These are phyloP conservation scores for Pistacia vera DNA, from an alignment of 345 rosid genomes.

Conservation along the genomic window DNA sequence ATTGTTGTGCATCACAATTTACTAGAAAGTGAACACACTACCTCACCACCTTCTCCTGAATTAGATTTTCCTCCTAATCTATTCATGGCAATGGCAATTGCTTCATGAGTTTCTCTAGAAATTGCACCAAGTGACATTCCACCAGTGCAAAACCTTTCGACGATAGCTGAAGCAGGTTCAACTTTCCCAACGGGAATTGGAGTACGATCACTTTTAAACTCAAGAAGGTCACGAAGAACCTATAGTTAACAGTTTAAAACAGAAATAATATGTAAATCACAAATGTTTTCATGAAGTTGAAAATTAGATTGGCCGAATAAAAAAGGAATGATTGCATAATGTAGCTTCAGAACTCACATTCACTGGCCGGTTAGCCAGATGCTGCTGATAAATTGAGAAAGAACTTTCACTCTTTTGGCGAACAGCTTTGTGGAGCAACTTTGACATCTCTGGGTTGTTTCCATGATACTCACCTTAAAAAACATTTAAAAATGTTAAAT, in stretches of 20 bases:
- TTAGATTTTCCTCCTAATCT: constrained; percentile 95
- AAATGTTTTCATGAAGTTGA: background rate
- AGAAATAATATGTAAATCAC: constrained; percentile 9
- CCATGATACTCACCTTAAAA: constrained; percentile 91
- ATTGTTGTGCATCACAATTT: background rate
- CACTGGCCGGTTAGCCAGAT: constrained; percentile 93
- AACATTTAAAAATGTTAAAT: constrained; percentile 10
- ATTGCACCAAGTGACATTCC: constrained; percentile 99
- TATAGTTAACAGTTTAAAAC: constrained; percentile 30
- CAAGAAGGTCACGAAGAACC: constrained; percentile 98
- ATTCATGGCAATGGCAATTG: constrained; percentile 98
- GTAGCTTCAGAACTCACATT: constrained; percentile 54
- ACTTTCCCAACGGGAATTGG: constrained; percentile 96
- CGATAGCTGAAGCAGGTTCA: constrained; percentile 87
- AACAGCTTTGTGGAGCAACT: constrained; percentile 95
- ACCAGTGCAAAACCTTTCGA: constrained; percentile 94
- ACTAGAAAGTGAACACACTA: constrained; percentile 30
- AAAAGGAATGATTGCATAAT: background rate
- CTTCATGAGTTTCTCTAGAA: constrained; percentile 99
- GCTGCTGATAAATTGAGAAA: constrained; percentile 91
- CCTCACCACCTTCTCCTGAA: constrained; percentile 99
- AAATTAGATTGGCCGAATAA: constrained; percentile 2
- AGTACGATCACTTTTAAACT: constrained; percentile 86
- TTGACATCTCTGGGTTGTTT: constrained; percentile 99
- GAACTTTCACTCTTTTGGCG: constrained; percentile 97